These are phyloP conservation scores for Trichomonas tenax DNA, from an alignment of 208 protist genomes.

Conservation along the genomic window DNA sequence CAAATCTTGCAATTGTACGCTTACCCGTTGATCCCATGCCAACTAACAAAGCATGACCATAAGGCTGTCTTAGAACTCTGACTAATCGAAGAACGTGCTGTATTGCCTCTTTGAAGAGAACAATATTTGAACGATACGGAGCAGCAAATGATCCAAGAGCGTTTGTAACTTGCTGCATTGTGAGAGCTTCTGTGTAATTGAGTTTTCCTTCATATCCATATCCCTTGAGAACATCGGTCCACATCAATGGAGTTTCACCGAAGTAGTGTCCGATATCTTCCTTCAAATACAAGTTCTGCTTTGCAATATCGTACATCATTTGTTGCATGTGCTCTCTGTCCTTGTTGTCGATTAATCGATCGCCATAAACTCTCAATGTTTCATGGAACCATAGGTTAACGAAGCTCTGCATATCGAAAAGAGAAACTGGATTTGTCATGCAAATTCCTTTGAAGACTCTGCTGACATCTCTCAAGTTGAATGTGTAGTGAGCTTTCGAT, in stretches of 20 bases:
- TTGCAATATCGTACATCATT: slow-evolving; percentile 27
- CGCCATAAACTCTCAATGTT: slow-evolving; percentile 46
- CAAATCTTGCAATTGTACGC: slow-evolving; percentile 70
- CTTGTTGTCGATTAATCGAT: slow-evolving; percentile 43
- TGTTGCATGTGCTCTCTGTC: slow-evolving; percentile 43
- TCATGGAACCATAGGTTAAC: slow-evolving; percentile 53
- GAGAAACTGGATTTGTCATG: background rate
- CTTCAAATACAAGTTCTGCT: background rate
- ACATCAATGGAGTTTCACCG: slow-evolving; percentile 38
- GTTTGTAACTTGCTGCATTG: background rate
- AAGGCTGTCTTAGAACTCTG: slow-evolving; percentile 76
- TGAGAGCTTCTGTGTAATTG: background rate
- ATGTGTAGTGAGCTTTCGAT: slow-evolving; percentile 48
- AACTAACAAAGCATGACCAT: slow-evolving; percentile 75
- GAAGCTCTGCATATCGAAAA: slow-evolving; percentile 23
- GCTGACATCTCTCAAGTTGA: slow-evolving; percentile 52
- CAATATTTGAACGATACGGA: slow-evolving; percentile 38
- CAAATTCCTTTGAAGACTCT: slow-evolving; percentile 34
- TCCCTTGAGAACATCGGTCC: background rate
- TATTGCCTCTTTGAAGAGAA: slow-evolving; percentile 81
- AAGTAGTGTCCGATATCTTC: slow-evolving; percentile 15
- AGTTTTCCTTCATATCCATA: slow-evolving; percentile 12
- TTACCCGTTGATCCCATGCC: slow-evolving; percentile 82
- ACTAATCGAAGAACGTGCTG: slow-evolving; percentile 78
- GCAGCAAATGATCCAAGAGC: background rate